Evolutionary conservation across 108 stramenopile species (phyloP).

Genomic region (Hondaea fermentalgiana): DNA sequence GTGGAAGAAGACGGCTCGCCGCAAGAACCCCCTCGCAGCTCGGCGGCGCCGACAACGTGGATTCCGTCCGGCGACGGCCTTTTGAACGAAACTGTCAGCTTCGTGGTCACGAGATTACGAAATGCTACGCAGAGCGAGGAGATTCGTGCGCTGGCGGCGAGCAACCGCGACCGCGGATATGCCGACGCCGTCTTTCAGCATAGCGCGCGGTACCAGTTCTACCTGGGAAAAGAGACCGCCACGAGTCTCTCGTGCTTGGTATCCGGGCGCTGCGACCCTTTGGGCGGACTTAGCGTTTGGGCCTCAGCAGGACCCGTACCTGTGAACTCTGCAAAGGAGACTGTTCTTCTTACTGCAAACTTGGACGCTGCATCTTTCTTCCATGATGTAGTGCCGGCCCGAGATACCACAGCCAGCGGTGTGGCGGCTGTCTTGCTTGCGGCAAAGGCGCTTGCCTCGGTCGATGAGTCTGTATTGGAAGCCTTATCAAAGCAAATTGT

Average conservation of each 20-base stretch:
- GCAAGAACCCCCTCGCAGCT: background rate
- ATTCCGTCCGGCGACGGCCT: background rate
- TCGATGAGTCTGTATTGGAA: background rate
- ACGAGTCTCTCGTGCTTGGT: background rate
- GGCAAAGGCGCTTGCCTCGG: background rate
- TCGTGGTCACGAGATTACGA: background rate
- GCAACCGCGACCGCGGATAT: background rate
- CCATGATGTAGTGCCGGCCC: background rate
- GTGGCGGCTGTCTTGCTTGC: background rate
- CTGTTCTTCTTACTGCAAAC: background rate
- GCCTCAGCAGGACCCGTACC: background rate
- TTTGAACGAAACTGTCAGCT: background rate
- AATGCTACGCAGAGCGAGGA: background rate
- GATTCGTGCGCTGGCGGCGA: background rate
- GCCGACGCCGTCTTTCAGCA: background rate
- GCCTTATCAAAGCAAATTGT: background rate
- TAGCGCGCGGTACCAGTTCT: background rate
- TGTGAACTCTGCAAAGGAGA: background rate
- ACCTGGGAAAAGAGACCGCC: background rate
- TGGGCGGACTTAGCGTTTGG: constrained; percentile 2
- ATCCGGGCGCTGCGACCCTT: background rate
- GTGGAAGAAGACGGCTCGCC: background rate
- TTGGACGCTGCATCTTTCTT: background rate
- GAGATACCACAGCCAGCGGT: background rate
- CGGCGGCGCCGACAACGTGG: background rate